Evolutionary conservation across 2,329 filamentous ascomycete genomes (phyloP).

Genomic region (Teratosphaeria gauchensis): DNA sequence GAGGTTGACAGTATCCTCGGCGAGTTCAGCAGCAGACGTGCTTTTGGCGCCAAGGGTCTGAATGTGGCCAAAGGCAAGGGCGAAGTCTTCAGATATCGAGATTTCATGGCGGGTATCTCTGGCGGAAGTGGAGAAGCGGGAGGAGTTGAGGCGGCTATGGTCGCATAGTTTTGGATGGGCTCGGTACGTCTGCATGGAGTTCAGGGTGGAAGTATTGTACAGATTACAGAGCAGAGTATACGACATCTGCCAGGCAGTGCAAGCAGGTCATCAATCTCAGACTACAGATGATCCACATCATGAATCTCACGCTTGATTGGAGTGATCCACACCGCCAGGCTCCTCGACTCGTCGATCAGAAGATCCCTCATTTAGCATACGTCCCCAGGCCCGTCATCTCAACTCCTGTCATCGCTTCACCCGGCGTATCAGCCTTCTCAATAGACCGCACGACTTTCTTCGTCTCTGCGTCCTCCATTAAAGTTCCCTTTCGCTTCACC

Average conservation of each 20-base stretch:
- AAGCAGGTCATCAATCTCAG: neutral
- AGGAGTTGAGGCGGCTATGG: neutral
- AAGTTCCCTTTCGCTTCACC: neutral
- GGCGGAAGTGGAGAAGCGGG: slow-evolving; percentile 26
- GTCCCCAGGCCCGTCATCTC: neutral
- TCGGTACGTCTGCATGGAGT: neutral
- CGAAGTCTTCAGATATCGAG: slow-evolving; percentile 87
- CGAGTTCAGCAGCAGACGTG: slow-evolving; percentile 74
- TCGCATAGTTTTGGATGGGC: neutral
- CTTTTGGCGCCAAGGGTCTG: slow-evolving; percentile 57
- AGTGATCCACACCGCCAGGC: neutral
- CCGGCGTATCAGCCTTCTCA: neutral
- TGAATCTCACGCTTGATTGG: neutral
- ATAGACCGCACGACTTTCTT: neutral
- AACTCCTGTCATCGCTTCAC: neutral
- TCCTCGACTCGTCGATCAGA: neutral
- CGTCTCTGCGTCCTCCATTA: neutral
- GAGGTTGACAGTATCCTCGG: slow-evolving; percentile 83
- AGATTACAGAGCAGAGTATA: neutral
- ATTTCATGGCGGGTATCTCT: slow-evolving; percentile 59
- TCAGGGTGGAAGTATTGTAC: neutral
- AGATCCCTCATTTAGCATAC: neutral
- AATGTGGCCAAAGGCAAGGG: slow-evolving; percentile 46
- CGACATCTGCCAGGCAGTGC: neutral
- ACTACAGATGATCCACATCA: neutral